Conservation (phyloP, 352 stramenopile genomes). For the Halophytophthora polymorphica region DNA sequence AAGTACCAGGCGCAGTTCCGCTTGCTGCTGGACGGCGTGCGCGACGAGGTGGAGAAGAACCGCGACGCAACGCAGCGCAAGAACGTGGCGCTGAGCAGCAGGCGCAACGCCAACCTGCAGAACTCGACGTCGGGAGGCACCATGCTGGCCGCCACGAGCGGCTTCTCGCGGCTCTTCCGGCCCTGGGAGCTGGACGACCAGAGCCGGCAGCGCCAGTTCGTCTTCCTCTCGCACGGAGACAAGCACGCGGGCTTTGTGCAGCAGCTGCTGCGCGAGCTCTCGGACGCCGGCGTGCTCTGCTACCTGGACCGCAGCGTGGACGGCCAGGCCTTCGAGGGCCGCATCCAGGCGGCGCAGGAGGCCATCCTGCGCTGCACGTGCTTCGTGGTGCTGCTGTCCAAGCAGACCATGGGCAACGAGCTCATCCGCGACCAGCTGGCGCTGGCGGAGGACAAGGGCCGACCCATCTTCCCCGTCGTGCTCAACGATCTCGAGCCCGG, state of each 20-base stretch:
- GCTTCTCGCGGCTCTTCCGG: constrained; percentile 61
- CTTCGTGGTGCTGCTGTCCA: constrained; percentile 78
- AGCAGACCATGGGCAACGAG: constrained; percentile 64
- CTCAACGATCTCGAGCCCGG: constrained; percentile 72
- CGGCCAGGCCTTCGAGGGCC: constrained; percentile 59
- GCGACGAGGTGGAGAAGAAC: constrained; percentile 81
- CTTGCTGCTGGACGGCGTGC: constrained; percentile 72
- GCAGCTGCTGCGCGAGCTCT: constrained; percentile 60
- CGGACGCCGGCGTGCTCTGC: constrained; percentile 45
- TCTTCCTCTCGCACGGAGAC: constrained; percentile 81
- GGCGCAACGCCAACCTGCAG: constrained; percentile 19
- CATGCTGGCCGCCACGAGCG: constrained; percentile 17
- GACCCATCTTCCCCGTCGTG: constrained; percentile 78
- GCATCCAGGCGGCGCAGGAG: constrained; percentile 75
- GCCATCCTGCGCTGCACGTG: constrained; percentile 75
- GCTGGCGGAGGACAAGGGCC: constrained; percentile 81
- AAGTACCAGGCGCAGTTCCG: constrained; percentile 77
- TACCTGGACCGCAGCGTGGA: constrained; percentile 69
- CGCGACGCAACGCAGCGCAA: constrained; percentile 43
- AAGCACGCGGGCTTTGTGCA: constrained; percentile 68
- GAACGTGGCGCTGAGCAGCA: constrained; percentile 27
- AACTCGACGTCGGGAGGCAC: constrained; percentile 26
- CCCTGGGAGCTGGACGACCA: constrained; percentile 46
- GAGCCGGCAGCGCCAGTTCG: constrained; percentile 41
- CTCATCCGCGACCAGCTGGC: constrained; percentile 80